phyloP scores from a whole-genome alignment of 1,284 basidiomycete genomes.

The Heterobasidion occidentale region DNA sequence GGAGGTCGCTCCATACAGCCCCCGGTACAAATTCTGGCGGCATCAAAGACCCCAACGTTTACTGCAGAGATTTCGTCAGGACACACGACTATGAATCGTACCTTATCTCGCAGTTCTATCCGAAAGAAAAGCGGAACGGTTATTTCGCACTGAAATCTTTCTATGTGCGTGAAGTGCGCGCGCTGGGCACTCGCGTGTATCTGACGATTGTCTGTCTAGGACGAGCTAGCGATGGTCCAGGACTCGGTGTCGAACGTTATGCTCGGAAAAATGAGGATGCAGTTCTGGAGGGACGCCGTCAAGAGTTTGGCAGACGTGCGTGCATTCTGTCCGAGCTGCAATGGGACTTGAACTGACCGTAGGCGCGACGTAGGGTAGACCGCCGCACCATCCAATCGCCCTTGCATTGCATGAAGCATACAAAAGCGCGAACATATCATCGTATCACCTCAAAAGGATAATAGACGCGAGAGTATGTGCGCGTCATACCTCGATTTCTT shows the following conservation, averaged over 20 bases:
- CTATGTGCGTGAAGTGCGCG: constrained; percentile 51
- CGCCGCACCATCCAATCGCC: constrained; percentile 79
- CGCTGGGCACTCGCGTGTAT: neutral
- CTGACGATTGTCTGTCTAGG: constrained; percentile 32
- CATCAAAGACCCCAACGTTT: constrained; percentile 38
- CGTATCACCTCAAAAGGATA: constrained; percentile 80
- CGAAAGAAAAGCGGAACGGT: constrained; percentile 51
- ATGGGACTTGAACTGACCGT: constrained; percentile 11
- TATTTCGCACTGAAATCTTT: constrained; percentile 85
- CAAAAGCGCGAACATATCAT: constrained; percentile 40
- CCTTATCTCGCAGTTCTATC: constrained; percentile 74
- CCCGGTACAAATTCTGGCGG: constrained; percentile 13
- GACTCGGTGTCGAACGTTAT: constrained; percentile 74
- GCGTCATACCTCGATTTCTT: no score
- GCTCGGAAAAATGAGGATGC: constrained; percentile 84
- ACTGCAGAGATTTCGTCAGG: constrained; percentile 62
- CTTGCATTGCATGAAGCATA: constrained; percentile 63
- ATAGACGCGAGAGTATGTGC: constrained; percentile 75
- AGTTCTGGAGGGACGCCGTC: constrained; percentile 89
- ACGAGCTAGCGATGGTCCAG: constrained; percentile 78
- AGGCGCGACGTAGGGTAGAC: constrained; percentile 46
- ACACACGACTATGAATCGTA: constrained; percentile 81
- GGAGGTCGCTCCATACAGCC: constrained; percentile 1
- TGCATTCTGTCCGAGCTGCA: constrained; percentile 10
- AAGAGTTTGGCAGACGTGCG: constrained; percentile 64